Percentiles rank a stretch among this genome's conserved stretches.
Conservation (phyloP, 805 yeast genomes). For the Suhomyces sp. region DNA sequence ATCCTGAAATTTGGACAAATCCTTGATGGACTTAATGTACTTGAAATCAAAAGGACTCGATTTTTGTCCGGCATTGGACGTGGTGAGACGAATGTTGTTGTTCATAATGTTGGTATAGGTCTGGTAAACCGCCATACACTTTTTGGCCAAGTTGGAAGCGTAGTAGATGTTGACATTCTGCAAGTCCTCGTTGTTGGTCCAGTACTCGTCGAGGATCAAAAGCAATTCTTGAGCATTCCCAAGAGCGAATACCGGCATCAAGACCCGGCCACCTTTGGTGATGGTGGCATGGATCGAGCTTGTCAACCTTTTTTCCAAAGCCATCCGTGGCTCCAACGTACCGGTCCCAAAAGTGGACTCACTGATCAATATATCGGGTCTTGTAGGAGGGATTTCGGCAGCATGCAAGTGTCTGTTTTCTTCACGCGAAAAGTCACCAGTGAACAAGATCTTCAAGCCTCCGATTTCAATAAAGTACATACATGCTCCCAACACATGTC, state of each 20-base stretch:
- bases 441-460: constrained; percentile 81
- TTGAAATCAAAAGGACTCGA: constrained; percentile 87
- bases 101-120: constrained; percentile 98
- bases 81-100: constrained; percentile 71
- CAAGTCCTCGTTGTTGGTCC: constrained; percentile 81
- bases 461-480: constrained; percentile 96
- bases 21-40: constrained; percentile 74
- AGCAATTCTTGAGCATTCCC: constrained; percentile 96
- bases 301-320: constrained; percentile 79
- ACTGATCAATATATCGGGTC: constrained; percentile 87
- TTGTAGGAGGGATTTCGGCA: constrained; percentile 86
- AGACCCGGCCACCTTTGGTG: constrained; percentile 83
- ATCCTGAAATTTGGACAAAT: constrained; percentile 83
- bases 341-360: constrained; percentile 99
- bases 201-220: constrained; percentile 88
- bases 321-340: constrained; percentile 86
- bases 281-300: constrained; percentile 80
- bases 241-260: constrained; percentile 91
- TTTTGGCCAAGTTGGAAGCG: constrained; percentile 90
- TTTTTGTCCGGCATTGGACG: constrained; percentile 33
- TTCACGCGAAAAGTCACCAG: constrained; percentile 97
- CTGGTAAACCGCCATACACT: constrained; percentile 96
- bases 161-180: constrained; percentile 81
- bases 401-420: constrained; percentile 91
- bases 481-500: constrained; percentile 99